Evolutionary conservation across 352 stramenopile genomes (phyloP).

Genomic region (Phytophthora parvispora): DNA sequence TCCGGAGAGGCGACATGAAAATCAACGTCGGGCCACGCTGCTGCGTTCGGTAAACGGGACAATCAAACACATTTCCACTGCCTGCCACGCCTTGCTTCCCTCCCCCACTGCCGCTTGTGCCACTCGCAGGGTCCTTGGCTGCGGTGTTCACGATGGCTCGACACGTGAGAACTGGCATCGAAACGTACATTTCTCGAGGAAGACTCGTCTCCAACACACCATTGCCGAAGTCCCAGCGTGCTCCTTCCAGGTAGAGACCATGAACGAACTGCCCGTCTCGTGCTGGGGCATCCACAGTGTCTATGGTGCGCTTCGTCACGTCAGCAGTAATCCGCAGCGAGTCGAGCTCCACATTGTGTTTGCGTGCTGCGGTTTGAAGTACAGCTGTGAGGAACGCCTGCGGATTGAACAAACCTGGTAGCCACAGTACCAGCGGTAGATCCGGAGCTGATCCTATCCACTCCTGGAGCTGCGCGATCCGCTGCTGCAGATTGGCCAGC

Average conservation of each 20-base stretch:
- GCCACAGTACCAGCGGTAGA: constrained; percentile 84
- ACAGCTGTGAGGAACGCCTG: constrained; percentile 89
- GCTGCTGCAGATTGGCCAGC: constrained; percentile 88
- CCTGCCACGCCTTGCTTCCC: constrained; percentile 15
- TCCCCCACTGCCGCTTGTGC: constrained; percentile 6
- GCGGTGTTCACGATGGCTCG: constrained; percentile 67
- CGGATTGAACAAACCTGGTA: constrained; percentile 87
- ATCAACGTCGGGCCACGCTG: constrained; percentile 92
- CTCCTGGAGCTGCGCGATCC: constrained; percentile 89
- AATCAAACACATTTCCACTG: constrained; percentile 72
- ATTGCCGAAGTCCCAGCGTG: constrained; percentile 87
- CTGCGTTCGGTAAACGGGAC: constrained; percentile 94
- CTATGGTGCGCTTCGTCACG: constrained; percentile 90
- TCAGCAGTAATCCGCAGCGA: constrained; percentile 83
- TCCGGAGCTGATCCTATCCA: constrained; percentile 86
- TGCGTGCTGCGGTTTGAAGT: constrained; percentile 79
- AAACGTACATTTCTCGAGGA: constrained; percentile 93
- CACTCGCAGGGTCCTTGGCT: constrained; percentile 45
- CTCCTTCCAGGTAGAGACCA: constrained; percentile 92
- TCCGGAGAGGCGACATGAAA: constrained; percentile 89
- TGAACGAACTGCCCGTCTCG: constrained; percentile 94
- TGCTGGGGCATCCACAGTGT: constrained; percentile 81
- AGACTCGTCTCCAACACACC: constrained; percentile 83
- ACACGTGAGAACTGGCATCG: constrained; percentile 94
- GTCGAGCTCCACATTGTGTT: constrained; percentile 86